Base-by-base conservation (phyloP, 805 yeast species). In the Wickerhamomyces strasburgensis region DNA sequence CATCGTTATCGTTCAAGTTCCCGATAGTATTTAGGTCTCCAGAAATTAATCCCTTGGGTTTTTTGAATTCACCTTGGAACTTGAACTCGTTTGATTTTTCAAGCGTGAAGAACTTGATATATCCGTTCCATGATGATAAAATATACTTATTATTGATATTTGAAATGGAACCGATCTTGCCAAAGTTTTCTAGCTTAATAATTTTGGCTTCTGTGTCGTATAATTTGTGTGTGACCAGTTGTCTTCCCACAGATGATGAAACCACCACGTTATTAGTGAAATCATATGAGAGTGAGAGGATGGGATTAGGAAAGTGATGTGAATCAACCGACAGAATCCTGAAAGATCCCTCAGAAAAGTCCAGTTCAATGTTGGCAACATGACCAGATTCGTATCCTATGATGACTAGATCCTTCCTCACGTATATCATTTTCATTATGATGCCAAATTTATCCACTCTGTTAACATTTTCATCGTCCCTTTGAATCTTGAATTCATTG, bases 371-470 rank as follows among this genome's bases (percentile, higher is more conserved):
- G 1, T 59, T 48, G 1, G 61, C 58, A 6, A 76, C 66, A 47
- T 74, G 78, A 0, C 95, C 95, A 14, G 84, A 78, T 54, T 85
- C 95, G 51, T 72, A 85, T 1, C 94, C 95, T 5, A 80, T 63
- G 14, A 58, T 57, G 14, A 76, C 50, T 1, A 57, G 38, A 3
- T 51, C 46, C 4, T 35, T 24, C 9, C 48, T 49, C 1, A 70
- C 48, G 57, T 75, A 70, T 1, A 51, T 42, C 3, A 81, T 47
- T 31, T 67, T 70, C 87, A 86, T 83, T 11, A 82, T 71, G 28
- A 84, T 80, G 2, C 94, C 94, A 24, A 73, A 67, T 13, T 68
- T 75, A 19, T 49, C 52, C 14, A 29, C 43, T 29, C 52, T 51
- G 33, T 38, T 40, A 4, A 36, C 38, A 23, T 36, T 29, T 5